These are phyloP conservation scores for Lodderomyces elongisporus DNA, from an alignment of 1,139 yeast species.

Conservation along the genomic window DNA sequence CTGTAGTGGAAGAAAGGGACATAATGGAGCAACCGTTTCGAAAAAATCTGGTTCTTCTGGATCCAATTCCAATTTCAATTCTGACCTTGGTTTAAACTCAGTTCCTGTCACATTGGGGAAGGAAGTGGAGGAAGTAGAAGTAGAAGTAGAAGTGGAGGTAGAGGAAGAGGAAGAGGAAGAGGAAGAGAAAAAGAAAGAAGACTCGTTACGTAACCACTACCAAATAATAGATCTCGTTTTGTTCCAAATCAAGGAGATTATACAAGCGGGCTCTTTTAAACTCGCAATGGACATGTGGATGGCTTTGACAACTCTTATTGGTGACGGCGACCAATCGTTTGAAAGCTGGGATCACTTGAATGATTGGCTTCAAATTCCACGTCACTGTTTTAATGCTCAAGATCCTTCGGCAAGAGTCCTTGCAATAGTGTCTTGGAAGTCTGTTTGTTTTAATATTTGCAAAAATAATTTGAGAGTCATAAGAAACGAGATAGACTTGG, in stretches of 20 bases:
- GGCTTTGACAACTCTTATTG: constrained; percentile 29
- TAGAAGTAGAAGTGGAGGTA: too few relatives aligned
- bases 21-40: too few relatives aligned
- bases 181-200: too few relatives aligned
- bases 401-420: constrained; percentile 22
- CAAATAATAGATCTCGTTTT: constrained; percentile 23
- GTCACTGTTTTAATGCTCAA: constrained; percentile 24
- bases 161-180: too few relatives aligned
- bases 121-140: too few relatives aligned
- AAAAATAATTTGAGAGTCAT: constrained; percentile 27
- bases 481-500: constrained; percentile 18
- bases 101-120: constrained; percentile 3
- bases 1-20: too few relatives aligned
- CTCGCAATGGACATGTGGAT: constrained; percentile 43
- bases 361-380: constrained; percentile 34
- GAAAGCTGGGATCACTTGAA: constrained; percentile 31
- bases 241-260: constrained; percentile 22
- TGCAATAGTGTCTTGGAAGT: constrained; percentile 36
- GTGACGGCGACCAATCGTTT: constrained; percentile 17
- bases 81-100: constrained; percentile 10
- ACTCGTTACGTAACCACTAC: constrained; percentile 4
- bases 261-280: constrained; percentile 24
- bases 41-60: neutral
- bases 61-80: neutral
- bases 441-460: constrained; percentile 32